Percentiles rank a stretch among this genome's conserved stretches.
Evolutionary conservation across 1,284 basidiomycete genomes (phyloP).

Genomic region (Ustilago hordei): DNA sequence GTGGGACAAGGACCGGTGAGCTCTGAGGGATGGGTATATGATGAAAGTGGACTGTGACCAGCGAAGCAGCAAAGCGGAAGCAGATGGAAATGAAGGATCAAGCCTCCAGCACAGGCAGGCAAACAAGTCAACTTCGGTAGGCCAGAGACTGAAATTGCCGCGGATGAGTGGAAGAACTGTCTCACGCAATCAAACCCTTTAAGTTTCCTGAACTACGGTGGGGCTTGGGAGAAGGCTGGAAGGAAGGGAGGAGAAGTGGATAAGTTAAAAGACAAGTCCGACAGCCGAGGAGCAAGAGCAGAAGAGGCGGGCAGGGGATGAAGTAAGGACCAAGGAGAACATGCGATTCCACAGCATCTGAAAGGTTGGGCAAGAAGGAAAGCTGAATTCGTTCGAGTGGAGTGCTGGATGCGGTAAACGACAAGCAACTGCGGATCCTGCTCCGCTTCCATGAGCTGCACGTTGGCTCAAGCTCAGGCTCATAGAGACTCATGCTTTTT

Average conservation of each 20-base stretch:
- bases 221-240: not conserved
- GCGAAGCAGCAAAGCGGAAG: not conserved
- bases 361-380: not conserved
- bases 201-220: not conserved
- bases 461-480: not conserved
- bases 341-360: conserved; percentile 19
- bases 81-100: conserved; percentile 11
- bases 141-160: conserved; percentile 4
- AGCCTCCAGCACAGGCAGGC: not conserved
- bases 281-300: conserved; percentile 10
- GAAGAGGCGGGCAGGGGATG: conserved; percentile 14
- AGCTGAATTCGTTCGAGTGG: not conserved
- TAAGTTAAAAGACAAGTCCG: not conserved
- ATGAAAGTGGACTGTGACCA: not conserved
- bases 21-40: not conserved
- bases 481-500: no score
- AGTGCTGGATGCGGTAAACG: conserved; percentile 5
- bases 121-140: conserved; percentile 11
- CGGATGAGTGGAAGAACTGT: conserved; percentile 6
- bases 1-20: not conserved
- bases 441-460: not conserved
- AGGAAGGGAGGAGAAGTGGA: conserved; percentile 2
- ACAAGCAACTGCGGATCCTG: conserved; percentile 6
- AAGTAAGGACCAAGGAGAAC: conserved; percentile 11
- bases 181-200: conserved; percentile 9